These are phyloP conservation scores for Silybum marianum DNA, from an alignment of 129 eudicot species.

Conservation along the genomic window DNA sequence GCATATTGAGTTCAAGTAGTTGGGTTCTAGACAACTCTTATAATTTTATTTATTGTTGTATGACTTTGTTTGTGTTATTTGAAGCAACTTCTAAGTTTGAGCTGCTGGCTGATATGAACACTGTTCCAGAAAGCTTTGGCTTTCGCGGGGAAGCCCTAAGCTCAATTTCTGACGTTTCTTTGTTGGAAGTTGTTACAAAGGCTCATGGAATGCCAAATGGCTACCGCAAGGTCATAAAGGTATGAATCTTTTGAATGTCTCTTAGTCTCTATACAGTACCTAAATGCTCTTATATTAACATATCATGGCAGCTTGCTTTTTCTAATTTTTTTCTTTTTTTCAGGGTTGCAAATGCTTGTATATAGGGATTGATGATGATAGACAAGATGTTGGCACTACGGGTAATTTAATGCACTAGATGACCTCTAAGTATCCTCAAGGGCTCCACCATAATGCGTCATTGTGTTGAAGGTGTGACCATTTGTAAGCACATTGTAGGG, in stretches of 20 bases:
- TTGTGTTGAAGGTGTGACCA: constrained; percentile 13
- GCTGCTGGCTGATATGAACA: constrained; percentile 38
- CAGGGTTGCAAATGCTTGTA: constrained; percentile 84
- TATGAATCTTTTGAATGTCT: constrained; percentile 21
- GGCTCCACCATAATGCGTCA: not conserved
- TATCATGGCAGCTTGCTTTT: constrained; percentile 7
- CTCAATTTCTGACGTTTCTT: constrained; percentile 84
- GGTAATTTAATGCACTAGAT: constrained; percentile 42
- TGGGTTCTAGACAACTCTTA: not conserved
- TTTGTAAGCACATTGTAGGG: constrained; percentile 8
- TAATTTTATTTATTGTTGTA: constrained; percentile 8
- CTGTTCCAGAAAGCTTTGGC: constrained; percentile 55
- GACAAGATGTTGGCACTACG: constrained; percentile 85
- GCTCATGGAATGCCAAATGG: constrained; percentile 95
- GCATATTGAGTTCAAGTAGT: not conserved
- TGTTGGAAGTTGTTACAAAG: constrained; percentile 83
- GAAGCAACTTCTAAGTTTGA: constrained; percentile 81
- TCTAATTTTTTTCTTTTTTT: constrained; percentile 16
- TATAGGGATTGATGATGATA: constrained; percentile 78
- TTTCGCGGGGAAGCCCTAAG: constrained; percentile 90
- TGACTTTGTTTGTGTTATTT: constrained; percentile 22
- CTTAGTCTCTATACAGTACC: not conserved
- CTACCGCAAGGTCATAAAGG: constrained; percentile 91
- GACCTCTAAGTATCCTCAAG: constrained; percentile 5
- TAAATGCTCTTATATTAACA: not conserved